Conservation (phyloP, 257 asterid species). For the Salvia splendens region DNA sequence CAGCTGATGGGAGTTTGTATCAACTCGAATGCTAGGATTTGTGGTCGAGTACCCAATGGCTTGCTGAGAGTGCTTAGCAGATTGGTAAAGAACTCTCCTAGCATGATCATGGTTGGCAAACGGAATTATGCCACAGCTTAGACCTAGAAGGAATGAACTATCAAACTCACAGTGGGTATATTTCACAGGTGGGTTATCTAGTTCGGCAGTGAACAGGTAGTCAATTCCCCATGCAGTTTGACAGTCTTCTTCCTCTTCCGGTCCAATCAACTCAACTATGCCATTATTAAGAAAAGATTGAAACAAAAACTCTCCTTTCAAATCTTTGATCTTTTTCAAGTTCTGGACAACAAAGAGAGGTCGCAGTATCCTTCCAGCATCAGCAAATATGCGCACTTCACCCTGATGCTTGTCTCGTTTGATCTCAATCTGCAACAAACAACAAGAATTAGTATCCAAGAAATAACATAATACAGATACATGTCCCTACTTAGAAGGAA, state of each 20-base stretch:
- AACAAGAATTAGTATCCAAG: constrained; percentile 20
- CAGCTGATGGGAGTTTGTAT: constrained; percentile 78
- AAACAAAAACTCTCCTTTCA: constrained; percentile 63
- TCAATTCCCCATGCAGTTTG: constrained; percentile 80
- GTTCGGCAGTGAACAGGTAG: constrained; percentile 53
- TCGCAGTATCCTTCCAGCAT: constrained; percentile 93
- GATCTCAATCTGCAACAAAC: constrained; percentile 66
- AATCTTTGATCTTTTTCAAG: constrained; percentile 50
- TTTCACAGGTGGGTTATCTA: constrained; percentile 60
- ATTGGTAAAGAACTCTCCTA: constrained; percentile 81
- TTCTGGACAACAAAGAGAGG: constrained; percentile 87
- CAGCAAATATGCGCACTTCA: constrained; percentile 87
- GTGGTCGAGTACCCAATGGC: constrained; percentile 87
- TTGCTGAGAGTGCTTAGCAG: constrained; percentile 96
- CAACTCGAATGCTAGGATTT: constrained; percentile 65
- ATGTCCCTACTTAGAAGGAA: neutral
- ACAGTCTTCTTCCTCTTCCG: constrained; percentile 97
- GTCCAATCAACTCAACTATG: constrained; percentile 75
- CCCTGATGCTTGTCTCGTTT: constrained; percentile 69
- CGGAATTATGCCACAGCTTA: constrained; percentile 91
- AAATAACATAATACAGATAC: constrained; percentile 5
- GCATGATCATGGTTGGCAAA: constrained; percentile 93
- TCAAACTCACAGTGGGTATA: constrained; percentile 90
- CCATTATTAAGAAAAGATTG: constrained; percentile 69
- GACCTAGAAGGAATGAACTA: constrained; percentile 71